A percentile compares a stretch with the other conserved stretches of the same genome.
phyloP scores from a whole-genome alignment of 164 flowering plant species.

The Dillenia suffruticosa region DNA sequence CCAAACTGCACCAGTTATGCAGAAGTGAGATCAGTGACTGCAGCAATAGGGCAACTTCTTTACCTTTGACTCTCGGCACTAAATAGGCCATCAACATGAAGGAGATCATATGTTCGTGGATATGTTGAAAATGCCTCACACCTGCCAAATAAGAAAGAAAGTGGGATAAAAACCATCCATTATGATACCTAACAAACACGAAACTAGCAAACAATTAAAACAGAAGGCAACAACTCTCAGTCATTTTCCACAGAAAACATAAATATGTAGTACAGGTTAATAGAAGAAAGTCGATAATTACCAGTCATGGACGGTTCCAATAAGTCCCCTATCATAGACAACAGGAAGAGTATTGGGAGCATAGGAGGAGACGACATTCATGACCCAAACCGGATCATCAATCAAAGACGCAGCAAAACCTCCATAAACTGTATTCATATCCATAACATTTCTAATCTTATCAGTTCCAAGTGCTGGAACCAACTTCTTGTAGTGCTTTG shows the following conservation, averaged over 20 bases:
- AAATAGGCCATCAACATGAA: constrained; percentile 92
- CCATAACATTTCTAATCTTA: constrained; percentile 91
- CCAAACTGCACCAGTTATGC: too few species aligned
- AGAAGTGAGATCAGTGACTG: too few species aligned
- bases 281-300: constrained; percentile 19
- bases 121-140: constrained; percentile 99
- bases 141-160: constrained; percentile 37
- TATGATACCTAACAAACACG: too few species aligned
- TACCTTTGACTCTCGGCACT: constrained; percentile 94
- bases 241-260: too few species aligned
- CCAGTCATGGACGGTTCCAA: constrained; percentile 96
- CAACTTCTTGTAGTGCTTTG: constrained; percentile 83
- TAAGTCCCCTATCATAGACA: constrained; percentile 89
- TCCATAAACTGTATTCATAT: constrained; percentile 91
- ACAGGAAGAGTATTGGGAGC: constrained; percentile 73
- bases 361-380: constrained; percentile 96
- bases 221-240: too few species aligned
- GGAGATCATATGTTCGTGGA: constrained; percentile 97
- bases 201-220: too few species aligned
- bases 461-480: constrained; percentile 76
- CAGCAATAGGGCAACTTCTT: neutral
- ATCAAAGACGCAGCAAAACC: constrained; percentile 88
- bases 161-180: too few species aligned
- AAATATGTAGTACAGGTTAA: neutral
- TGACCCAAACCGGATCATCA: constrained; percentile 89